These are phyloP conservation scores for Hortaea sp. DNA, from an alignment of 2,329 filamentous ascomycete species.

Conservation along the genomic window DNA sequence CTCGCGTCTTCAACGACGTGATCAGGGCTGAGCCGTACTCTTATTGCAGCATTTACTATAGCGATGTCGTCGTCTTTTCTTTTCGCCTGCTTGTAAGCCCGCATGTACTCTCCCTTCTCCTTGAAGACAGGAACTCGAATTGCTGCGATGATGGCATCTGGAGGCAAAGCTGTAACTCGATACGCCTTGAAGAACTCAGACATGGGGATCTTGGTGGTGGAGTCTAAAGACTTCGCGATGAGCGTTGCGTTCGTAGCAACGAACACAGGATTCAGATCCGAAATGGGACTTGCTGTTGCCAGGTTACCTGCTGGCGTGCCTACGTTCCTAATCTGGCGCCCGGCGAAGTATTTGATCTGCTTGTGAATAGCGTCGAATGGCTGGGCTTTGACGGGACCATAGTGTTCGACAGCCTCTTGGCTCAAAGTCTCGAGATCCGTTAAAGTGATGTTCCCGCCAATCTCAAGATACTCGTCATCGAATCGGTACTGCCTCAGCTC, in stretches of 20 bases:
- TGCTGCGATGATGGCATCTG: constrained; percentile 74
- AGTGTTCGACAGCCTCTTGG: constrained; percentile 66
- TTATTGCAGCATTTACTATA: constrained; percentile 82
- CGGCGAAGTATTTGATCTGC: constrained; percentile 89
- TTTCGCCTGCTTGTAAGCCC: constrained; percentile 93
- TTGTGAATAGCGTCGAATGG: constrained; percentile 87
- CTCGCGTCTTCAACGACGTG: constrained; percentile 64
- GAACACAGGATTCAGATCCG: constrained; percentile 88
- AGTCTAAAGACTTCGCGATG: constrained; percentile 64
- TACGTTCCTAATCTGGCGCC: constrained; percentile 93
- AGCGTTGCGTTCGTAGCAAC: constrained; percentile 76
- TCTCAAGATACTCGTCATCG: constrained; percentile 70
- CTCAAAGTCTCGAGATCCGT: constrained; percentile 86
- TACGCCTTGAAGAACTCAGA: constrained; percentile 87
- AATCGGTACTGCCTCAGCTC: constrained; percentile 77
- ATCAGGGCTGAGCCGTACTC: constrained; percentile 59
- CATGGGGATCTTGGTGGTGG: constrained; percentile 82
- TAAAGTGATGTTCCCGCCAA: constrained; percentile 85
- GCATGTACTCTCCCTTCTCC: constrained; percentile 70
- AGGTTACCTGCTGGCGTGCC: constrained; percentile 92
- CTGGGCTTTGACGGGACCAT: constrained; percentile 61
- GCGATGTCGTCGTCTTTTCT: constrained; percentile 97
- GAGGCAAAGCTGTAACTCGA: constrained; percentile 67
- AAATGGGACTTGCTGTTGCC: constrained; percentile 90
- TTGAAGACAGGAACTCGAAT: constrained; percentile 73